phyloP scores from a whole-genome alignment of 148 eudicot genomes.

The Cornus suecica region DNA sequence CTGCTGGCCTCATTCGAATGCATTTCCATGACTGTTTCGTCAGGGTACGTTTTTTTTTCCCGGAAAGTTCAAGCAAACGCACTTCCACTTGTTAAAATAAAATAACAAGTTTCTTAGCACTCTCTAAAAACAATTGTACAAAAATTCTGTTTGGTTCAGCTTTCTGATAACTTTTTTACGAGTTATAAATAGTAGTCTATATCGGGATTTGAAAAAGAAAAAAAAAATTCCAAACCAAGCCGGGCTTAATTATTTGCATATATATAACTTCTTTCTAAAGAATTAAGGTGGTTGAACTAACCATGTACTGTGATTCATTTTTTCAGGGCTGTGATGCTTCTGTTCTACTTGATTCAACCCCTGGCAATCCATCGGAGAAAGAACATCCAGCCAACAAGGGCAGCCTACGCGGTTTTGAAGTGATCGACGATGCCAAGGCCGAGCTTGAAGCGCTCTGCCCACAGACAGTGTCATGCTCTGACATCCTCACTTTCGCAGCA shows the following conservation, averaged over 20 bases:
- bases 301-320: not conserved
- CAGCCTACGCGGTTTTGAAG: slow-evolving; percentile 39
- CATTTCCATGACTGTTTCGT: slow-evolving; percentile 52
- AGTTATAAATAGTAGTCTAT: too few species aligned
- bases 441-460: slow-evolving; percentile 44
- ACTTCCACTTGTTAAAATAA: too few species aligned
- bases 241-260: too few species aligned
- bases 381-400: slow-evolving; percentile 35
- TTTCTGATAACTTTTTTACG: too few species aligned
- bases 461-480: slow-evolving; percentile 39
- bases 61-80: too few species aligned
- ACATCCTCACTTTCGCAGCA: slow-evolving; percentile 49
- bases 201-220: too few species aligned
- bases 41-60: slow-evolving; percentile 44
- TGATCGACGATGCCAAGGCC: slow-evolving; percentile 45
- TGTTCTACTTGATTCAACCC: slow-evolving; percentile 37
- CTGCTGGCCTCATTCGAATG: slow-evolving; percentile 43
- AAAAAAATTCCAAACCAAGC: too few species aligned
- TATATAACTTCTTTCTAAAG: not conserved
- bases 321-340: slow-evolving; percentile 58
- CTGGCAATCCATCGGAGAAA: slow-evolving; percentile 31
- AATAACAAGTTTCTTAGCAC: too few species aligned
- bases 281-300: not conserved
- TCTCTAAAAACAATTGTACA: too few species aligned
- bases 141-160: too few species aligned